Evolutionary conservation across 768 basidiomycete species (phyloP), one percentile per base, ranked within the genome.

Genomic region (Termitomyces sp.): DNA sequence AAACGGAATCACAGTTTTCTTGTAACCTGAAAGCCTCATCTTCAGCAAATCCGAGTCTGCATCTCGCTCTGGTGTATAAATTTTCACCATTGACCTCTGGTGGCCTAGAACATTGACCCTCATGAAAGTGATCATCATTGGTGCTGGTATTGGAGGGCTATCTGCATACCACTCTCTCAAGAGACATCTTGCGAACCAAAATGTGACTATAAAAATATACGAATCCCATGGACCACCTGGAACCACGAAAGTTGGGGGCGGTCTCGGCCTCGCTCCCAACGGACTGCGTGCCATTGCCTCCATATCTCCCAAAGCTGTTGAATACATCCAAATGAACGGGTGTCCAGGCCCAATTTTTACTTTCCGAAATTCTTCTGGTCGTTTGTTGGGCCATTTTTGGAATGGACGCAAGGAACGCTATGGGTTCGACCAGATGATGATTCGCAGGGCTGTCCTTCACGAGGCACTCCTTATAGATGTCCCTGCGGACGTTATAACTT

Each of bases 191-290:
- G 24, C 44, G 11, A 15, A 21, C 15, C 21, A 30, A 21, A 32
- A 40, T 1, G 52, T 65, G 35, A 59, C 54, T 2, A 61, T 74
- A 40, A 61, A 65, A 26, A 35, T 74, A 12, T 68, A 70, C 32
- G 73, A 74, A 52, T 61, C 71, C 5, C 67, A 71, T 54, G 55
- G 65, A 40, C 66, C 65, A 11, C 65, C 68, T 10, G 62, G 65
- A 12, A 65, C 66, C 3, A 62, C 63, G 19, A 62, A 60, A 44
- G 53, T 73, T 19, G 71, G 74, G 12, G 73, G 72, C 8, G 73
- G 71, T 8, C 64, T 74, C 12, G 71, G 73, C 0, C 66, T 76
- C 17, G 69, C 71, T 24, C 72, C 74, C 2, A 74, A 76, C 43
- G 73, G 73, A 17, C 64, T 71, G 9, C 69, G 74, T 8, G 70